Evolutionary conservation across 1,284 basidiomycete genomes (phyloP), one percentile per base, ranked within the genome.

Genomic region (Malassezia equina): DNA sequence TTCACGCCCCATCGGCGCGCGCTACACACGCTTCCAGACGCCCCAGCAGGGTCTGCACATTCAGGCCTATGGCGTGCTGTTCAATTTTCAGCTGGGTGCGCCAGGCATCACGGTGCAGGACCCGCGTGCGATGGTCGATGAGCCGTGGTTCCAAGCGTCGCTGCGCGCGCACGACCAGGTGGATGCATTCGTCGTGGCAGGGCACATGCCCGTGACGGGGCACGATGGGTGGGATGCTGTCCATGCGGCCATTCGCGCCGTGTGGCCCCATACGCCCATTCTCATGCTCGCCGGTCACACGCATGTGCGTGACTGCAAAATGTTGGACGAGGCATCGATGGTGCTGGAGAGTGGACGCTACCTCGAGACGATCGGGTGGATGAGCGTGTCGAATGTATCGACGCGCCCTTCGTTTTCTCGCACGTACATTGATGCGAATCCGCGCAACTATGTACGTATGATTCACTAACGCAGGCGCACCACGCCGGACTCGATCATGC

Each of bases 391-490:
- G 29, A 52, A 65, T 31, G 55, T 63, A 1, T 51, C 59, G 28
- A 61, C 52, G 21, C 51, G 58, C 25, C 67, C 78, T 24, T 64
- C 67, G 11, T 74, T 78, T 15, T 67, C 75, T 21, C 60, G 79
- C 15, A 61, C 76, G 7, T 80, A 79, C 65, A 67, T 80, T 27
- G 78, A 80, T 52, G 75, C 75, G 23, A 79, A 78, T 61, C 71
- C 75, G 3, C 63, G 72, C n/a, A 72, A 77, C 60, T 77, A 64
- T 52, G 55, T 47, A 25, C 46, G 46, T 47, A 21, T 31, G 4
- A 2, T 3, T 3, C n/a, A 11, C 21, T 31, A 5, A 21, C 24
- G 25, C 25, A 47, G 40, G 61, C 64, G 4, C 55, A 59, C 40
- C 65, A 67, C 24, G 55, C 64, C 4, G 46, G 51, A 17, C 62